Percentiles rank a stretch among this genome's conserved stretches.
Evolutionary conservation across 768 basidiomycete genomes (phyloP).

Genomic region (Suillus subluteus): DNA sequence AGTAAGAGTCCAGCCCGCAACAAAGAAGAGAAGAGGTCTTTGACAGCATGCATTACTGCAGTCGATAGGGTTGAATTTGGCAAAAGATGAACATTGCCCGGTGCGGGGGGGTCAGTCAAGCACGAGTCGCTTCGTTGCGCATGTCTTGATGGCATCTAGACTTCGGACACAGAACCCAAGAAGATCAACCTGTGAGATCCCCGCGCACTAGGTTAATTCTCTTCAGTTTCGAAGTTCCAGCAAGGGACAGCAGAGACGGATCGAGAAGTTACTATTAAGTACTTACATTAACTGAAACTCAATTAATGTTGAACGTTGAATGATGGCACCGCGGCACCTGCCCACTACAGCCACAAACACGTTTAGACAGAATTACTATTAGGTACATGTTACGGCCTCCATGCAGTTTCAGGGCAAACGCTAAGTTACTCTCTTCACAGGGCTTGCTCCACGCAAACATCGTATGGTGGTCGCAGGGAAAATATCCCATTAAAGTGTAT

Average conservation of each 20-base stretch:
- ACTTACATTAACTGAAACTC: conserved; percentile 9
- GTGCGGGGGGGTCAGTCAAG: conserved; percentile 4
- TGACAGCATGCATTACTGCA: conserved; percentile 16
- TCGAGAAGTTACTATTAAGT: conserved; percentile 9
- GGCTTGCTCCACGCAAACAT: conserved; percentile 6
- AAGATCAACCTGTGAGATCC: conserved; percentile 35
- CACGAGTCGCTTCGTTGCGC: conserved; percentile 19
- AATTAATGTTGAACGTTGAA: conserved; percentile 1
- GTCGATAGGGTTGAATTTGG: conserved; percentile 16
- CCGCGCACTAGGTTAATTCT: conserved; percentile 25
- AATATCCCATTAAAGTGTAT: conserved; percentile 19
- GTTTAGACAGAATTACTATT: conserved; percentile 6
- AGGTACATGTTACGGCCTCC: conserved; percentile 8
- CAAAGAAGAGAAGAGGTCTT: conserved; percentile 29
- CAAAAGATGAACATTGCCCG: conserved; percentile 20
- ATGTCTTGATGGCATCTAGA: conserved; percentile 17
- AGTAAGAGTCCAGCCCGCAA: conserved; percentile 24
- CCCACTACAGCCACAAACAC: conserved; percentile 9
- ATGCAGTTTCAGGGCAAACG: conserved; percentile 11
- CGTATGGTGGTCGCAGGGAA: conserved; percentile 4
- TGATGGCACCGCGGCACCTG: conserved; percentile 6
- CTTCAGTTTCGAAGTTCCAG: conserved; percentile 22
- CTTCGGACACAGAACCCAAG: conserved; percentile 15
- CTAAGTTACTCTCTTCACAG: conserved; percentile 9
- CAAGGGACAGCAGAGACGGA: conserved; percentile 15